Evolutionary conservation across 768 basidiomycete genomes (phyloP), one percentile per base, ranked within the genome.

Genomic region (Phanerochaete sordida): DNA sequence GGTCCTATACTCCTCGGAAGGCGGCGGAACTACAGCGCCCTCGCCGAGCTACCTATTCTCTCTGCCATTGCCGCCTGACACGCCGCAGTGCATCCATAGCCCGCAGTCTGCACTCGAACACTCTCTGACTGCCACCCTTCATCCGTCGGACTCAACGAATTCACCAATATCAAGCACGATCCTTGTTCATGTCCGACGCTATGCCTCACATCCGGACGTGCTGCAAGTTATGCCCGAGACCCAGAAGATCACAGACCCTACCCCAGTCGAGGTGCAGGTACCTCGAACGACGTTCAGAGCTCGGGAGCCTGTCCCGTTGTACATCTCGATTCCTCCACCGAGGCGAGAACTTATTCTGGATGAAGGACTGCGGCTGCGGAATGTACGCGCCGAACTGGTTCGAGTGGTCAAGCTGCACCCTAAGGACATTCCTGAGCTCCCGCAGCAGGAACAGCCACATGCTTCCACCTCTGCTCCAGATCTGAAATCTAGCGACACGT

Each of bases 21-120:
- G 60, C 11, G 23, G n/a, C 9, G 23, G 28, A 12, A 27, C 33
- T 9, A 11, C 26, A 9, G 12, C 43, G 11, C 64, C 72, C 44
- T 68, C 78, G 50, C 79, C 85, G 1, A 81, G 82, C 23, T 82
- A 88, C 61, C 85, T 88, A n/a, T 95, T 95, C 73, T 83, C 90
- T 37, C 85, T 95, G 61, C 90, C 90, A 12, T 79, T 95, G 55
- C 83, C 80, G 60, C 74, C 82, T 44, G 93, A 95, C 72, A 85
- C 90, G 6, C 93, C 93, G 0, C 90, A 94, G 70, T 91, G 90
- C 43, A 78, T 94, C 30, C 85, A 87, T 66, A 90, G 92, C 3
- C 78, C 86, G 16, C 82, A 83, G 62, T 94, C 93, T 1, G 83
- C 85, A 0, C 77, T 95, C 56, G 79, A 79, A 15, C 89, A 95